Evolutionary conservation across 352 stramenopile genomes (phyloP).

Genomic region (Heterotrichella gracilis): DNA sequence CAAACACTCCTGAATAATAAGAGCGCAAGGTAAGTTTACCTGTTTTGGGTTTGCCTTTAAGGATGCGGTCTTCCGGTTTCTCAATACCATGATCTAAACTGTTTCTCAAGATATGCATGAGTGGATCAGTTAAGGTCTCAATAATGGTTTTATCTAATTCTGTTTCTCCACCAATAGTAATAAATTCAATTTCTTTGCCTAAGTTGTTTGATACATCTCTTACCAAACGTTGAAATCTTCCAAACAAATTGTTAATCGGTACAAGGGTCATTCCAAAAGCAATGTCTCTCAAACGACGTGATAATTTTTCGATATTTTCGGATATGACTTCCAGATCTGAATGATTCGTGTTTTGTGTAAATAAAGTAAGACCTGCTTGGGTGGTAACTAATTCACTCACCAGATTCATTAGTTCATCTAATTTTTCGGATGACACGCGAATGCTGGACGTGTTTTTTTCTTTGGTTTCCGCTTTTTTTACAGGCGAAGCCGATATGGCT

Average conservation of each 20-base stretch:
- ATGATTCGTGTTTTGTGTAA: background rate
- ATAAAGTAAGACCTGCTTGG: background rate
- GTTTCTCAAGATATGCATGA: background rate
- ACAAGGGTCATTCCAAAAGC: background rate
- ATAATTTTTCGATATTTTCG: background rate
- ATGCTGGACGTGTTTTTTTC: background rate
- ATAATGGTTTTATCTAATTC: background rate
- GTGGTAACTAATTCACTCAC: background rate
- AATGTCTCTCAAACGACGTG: no score
- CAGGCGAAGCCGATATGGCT: background rate
- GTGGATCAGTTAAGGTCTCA: background rate
- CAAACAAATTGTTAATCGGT: background rate
- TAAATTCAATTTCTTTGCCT: background rate
- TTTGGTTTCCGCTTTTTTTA: background rate
- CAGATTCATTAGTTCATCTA: background rate
- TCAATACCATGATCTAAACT: background rate
- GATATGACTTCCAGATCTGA: background rate
- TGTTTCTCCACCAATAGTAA: background rate
- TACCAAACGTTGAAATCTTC: background rate
- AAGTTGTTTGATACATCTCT: background rate
- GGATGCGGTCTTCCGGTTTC: background rate
- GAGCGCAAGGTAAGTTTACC: background rate
- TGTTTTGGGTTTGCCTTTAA: background rate
- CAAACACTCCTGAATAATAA: background rate
- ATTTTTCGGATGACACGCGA: background rate